Base-by-base conservation (phyloP, 1,139 yeast species). In the Suhomyces kunorum region DNA sequence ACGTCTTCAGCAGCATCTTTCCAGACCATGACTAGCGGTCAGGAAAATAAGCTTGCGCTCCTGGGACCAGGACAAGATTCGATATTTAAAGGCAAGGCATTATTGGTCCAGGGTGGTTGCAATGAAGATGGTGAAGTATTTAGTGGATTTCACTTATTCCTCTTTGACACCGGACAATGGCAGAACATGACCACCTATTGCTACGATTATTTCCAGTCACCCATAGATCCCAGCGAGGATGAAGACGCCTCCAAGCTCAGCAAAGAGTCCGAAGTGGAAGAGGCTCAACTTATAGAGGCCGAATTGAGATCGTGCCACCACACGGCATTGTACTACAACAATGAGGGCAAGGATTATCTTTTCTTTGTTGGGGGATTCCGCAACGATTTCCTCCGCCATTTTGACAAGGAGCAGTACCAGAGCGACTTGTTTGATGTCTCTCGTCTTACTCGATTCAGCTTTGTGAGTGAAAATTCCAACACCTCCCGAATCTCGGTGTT, bases 241-340 rank as follows among this genome's bases (percentile, higher is more conserved):
- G 68, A 64, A 25, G 60, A 60, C 42, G 39, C 51, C 6, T 47
- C 56, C 1, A 37, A 40, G 6, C 50, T 61, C 9, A 42, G 53
- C 5, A 49, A 54, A 27, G 66, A 63, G 4, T 54, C 55, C 6
- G 64, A 59, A 39, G 56, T 61, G 4, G 50, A 46, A 3, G 40
- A 56, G 6, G 67, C 76, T 2, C 46, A 54, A 12, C 52, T 69
- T 11, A 53, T 63, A 11, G 74, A 68, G 34, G 77, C 77, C 6
- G 77, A 72, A 48, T 54, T 71, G 25, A 51, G 76, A 18, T 56
- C 71, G 5, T 68, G 76, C 48, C 76, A 71, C 43, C 77, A 72
- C 46, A 58, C 64, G 4, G 68, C 73, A 4, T 53, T 68, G 31
- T 65, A 63, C 38, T 68, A 65, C 39, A 56, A 56, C 39, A 63